Evolutionary conservation across 257 asterid species (phyloP).

Genomic region (Capsicum rhomboideum): DNA sequence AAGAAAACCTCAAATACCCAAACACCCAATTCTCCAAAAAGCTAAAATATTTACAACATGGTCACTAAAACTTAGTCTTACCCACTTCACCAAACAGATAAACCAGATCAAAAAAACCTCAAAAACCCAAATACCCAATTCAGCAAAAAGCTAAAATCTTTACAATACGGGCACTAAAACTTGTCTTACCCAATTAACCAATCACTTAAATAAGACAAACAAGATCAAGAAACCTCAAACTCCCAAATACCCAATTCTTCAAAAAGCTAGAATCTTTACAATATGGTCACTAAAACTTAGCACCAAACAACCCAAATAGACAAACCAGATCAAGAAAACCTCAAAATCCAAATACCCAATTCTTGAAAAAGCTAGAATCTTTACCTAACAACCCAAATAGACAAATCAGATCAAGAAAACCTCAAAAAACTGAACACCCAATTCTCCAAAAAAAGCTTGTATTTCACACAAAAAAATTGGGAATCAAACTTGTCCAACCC

Average conservation of each 20-base stretch:
- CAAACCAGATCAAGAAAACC: conserved; percentile 1
- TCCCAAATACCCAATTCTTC: background rate
- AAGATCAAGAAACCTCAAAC: background rate
- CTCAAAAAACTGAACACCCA: conserved; percentile 1
- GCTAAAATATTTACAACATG: background rate
- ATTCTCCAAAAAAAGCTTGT: background rate
- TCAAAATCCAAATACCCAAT: background rate
- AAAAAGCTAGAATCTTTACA: background rate
- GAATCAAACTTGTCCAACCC: too few relatives aligned
- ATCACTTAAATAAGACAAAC: too few relatives aligned
- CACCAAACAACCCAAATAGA: background rate
- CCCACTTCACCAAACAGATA: conserved; percentile 1
- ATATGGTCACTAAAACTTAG: background rate
- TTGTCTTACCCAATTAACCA: background rate
- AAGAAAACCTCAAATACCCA: background rate
- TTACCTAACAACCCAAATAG: background rate
- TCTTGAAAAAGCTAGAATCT: background rate
- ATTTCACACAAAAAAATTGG: too few relatives aligned
- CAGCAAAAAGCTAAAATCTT: background rate
- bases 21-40: background rate
- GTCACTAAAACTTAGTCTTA: background rate
- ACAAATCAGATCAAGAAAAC: conserved; percentile 2
- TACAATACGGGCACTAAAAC: background rate
- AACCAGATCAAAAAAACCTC: conserved; percentile 6
- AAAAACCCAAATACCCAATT: background rate